Evolutionary conservation across 352 stramenopile genomes (phyloP).

Genomic region (Phytophthora citrophthora): DNA sequence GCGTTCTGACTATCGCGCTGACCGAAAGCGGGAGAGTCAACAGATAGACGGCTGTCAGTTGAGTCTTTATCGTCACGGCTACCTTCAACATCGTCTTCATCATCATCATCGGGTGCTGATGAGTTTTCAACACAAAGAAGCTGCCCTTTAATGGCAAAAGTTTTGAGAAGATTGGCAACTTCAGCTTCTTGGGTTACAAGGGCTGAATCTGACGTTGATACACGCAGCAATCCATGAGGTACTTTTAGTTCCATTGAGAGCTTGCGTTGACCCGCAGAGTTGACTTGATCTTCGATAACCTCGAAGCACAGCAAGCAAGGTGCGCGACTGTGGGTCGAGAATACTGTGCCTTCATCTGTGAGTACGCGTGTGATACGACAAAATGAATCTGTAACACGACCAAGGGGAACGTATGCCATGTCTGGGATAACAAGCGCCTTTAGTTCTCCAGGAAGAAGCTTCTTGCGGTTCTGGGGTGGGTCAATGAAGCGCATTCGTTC

Average conservation of each 20-base stretch:
- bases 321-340: conserved; percentile 80
- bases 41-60: neutral
- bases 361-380: conserved; percentile 73
- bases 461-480: conserved; percentile 68
- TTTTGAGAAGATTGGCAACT: conserved; percentile 56
- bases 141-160: conserved; percentile 69
- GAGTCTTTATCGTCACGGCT: conserved; percentile 8
- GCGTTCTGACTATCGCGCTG: conserved; percentile 10
- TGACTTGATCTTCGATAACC: conserved; percentile 79
- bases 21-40: conserved; percentile 4
- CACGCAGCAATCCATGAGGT: neutral
- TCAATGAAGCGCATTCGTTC: conserved; percentile 75
- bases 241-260: conserved; percentile 12
- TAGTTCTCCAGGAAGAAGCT: conserved; percentile 56
- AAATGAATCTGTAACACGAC: conserved; percentile 74
- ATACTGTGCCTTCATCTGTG: conserved; percentile 76
- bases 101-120: conserved; percentile 32
- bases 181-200: conserved; percentile 52
- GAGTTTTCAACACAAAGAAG: conserved; percentile 50
- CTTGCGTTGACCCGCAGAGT: conserved; percentile 58
- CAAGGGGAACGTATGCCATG: conserved; percentile 82
- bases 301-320: conserved; percentile 82
- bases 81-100: conserved; percentile 45
- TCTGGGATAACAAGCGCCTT: conserved; percentile 54
- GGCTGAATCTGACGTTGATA: conserved; percentile 20